phyloP scores from a whole-genome alignment of 2,329 filamentous ascomycete genomes.

The Plenodomus tracheiphilus region DNA sequence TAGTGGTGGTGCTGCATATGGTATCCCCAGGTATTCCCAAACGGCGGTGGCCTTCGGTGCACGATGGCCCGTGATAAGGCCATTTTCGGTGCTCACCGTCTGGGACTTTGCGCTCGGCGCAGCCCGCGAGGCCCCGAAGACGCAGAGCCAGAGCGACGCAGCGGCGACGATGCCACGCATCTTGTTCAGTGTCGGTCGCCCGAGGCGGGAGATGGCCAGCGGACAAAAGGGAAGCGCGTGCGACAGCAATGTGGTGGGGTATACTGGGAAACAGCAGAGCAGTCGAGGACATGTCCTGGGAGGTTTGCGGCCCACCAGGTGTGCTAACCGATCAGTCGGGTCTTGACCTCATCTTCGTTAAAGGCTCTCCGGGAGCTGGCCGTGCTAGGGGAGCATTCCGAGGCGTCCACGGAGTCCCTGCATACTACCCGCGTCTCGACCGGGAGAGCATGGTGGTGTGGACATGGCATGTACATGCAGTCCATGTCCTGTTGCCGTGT shows the following conservation, averaged over 20 bases:
- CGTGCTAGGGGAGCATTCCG: not conserved
- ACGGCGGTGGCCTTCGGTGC: constrained; percentile 23
- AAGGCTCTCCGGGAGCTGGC: not conserved
- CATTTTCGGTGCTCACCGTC: constrained; percentile 20
- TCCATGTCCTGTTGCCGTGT: too few species aligned
- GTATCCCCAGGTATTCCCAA: constrained; percentile 40
- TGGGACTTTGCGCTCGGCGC: constrained; percentile 20
- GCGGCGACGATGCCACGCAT: constrained; percentile 6
- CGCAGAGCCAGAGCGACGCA: constrained; percentile 2
- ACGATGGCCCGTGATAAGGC: constrained; percentile 27
- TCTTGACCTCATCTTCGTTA: not conserved
- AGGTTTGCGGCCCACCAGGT: not conserved
- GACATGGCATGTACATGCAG: too few species aligned
- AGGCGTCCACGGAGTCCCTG: not conserved
- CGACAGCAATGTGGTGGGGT: not conserved
- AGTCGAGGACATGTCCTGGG: not conserved
- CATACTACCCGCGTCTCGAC: too few species aligned
- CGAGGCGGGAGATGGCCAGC: not conserved
- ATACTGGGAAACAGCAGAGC: not conserved
- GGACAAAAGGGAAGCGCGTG: not conserved
- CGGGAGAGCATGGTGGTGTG: too few species aligned
- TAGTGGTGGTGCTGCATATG: constrained; percentile 37
- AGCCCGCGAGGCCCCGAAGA: constrained; percentile 1
- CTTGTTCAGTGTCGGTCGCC: not conserved
- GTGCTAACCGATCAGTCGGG: not conserved